Evolutionary conservation across 345 rosid species (phyloP), one percentile per base, ranked within the genome.

Genomic region (Citrus hindsii): DNA sequence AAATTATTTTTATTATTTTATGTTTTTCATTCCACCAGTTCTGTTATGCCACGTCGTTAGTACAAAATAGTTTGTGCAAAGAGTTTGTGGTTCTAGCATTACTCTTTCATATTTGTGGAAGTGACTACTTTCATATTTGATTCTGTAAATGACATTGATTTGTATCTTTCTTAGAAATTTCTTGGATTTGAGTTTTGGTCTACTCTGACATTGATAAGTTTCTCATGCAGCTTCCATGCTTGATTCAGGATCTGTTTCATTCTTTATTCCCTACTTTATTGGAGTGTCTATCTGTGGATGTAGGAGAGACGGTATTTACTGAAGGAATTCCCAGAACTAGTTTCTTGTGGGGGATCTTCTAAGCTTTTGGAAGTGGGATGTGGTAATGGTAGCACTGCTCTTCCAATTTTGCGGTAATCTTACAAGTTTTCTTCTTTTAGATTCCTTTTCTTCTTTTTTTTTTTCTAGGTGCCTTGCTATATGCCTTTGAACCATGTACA

Each of bases 351-450:
- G 12, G 86, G 84, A 61, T 83, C 85, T 62, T 80, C 90, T 4
- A 91, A 84, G 84, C 84, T 93, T 63, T 87, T 95, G 85, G 98
- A 95, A 88, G 92, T 92, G 24, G 99, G 98, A 25, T 92, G 98
- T 75, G 98, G 99, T 56, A 95, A 86, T 85, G 98, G 99, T 24
- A 95, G 99, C 83, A 85, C 97, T 0, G 86, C 85, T 25, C 89
- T 91, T 83, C 97, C 97, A 12, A 86, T 95, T 77, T 77, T 95
- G 74, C 88, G 96, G 97, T 95, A 88, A 79, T 58, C 30, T 42
- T 61, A 3, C 25, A 4, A 22, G 19, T 56, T 73, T 32, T 61
- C 46, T 51, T 35, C 67, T 68, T n/a, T 22, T 18, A 12, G 40
- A 37, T 37, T 37, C 40, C 40, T 37, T 37, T 37, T 37, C 40